Conservation (phyloP, 2,329 filamentous ascomycete genomes). For the Chaetothyriales sp. region DNA sequence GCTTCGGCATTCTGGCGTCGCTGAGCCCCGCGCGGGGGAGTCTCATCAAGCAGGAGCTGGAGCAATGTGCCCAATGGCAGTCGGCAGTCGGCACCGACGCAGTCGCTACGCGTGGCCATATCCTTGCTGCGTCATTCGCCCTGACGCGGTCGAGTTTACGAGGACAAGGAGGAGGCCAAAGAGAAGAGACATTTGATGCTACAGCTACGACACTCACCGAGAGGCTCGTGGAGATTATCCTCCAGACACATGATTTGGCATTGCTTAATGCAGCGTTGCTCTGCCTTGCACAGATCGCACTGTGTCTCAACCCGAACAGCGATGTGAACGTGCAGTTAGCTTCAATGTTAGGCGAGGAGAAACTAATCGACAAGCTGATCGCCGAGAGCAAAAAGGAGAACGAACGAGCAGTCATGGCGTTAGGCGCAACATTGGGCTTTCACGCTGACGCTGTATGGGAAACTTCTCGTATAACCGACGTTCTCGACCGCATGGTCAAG, state of each 20-base stretch:
- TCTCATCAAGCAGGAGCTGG: conserved; percentile 4
- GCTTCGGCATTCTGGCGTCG: conserved; percentile 63
- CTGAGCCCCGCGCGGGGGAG: conserved; percentile 32
- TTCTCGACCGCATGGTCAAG: conserved; percentile 56
- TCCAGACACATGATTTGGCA: neutral
- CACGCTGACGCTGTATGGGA: conserved; percentile 33
- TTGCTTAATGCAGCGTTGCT: neutral
- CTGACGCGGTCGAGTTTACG: conserved; percentile 45
- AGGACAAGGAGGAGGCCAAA: conserved; percentile 6
- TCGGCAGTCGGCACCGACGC: conserved; percentile 46
- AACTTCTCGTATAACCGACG: conserved; percentile 27
- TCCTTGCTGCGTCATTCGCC: conserved; percentile 46
- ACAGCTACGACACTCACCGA: conserved; percentile 8
- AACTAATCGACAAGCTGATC: conserved; percentile 50
- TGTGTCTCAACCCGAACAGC: neutral
- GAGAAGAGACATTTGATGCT: neutral
- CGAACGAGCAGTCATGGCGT: conserved; percentile 64
- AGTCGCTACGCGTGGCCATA: conserved; percentile 46
- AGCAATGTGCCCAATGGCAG: conserved; percentile 33
- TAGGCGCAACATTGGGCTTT: conserved; percentile 50
- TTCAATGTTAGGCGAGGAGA: conserved; percentile 16
- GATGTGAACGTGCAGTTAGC: neutral
- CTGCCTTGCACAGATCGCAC: neutral
- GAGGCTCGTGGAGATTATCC: neutral
- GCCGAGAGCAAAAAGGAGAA: conserved; percentile 64